Evolutionary conservation across 345 rosid genomes (phyloP).

Genomic region (Tarenaya hassleriana): DNA sequence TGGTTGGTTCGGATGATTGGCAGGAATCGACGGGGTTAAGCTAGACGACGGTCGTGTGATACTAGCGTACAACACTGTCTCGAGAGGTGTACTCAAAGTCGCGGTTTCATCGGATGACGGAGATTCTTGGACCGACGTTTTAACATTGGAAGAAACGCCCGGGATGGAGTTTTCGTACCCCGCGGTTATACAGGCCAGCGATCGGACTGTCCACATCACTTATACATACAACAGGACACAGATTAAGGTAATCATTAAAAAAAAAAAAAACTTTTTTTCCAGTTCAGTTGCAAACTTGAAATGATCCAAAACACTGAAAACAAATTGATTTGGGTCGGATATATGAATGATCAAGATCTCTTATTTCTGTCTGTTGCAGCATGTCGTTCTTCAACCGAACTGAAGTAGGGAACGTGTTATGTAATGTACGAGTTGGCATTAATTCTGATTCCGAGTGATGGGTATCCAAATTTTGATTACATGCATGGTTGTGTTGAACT

Average conservation of each 20-base stretch:
- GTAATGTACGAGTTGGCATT: too few relatives aligned
- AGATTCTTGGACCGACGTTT: slow-evolving; percentile 63
- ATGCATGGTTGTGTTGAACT: too few relatives aligned
- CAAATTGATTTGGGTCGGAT: too few relatives aligned
- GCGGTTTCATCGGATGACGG: slow-evolving; percentile 70
- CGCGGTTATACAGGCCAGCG: slow-evolving; percentile 69
- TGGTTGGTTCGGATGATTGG: too few relatives aligned
- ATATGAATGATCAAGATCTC: neutral
- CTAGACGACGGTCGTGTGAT: slow-evolving; percentile 58
- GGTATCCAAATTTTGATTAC: too few relatives aligned
- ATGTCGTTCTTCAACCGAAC: slow-evolving; percentile 44
- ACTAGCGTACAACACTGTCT: slow-evolving; percentile 75
- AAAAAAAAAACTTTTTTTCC: too few relatives aligned
- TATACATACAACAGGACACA: slow-evolving; percentile 84
- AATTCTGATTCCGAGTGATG: too few relatives aligned
- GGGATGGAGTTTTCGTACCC: slow-evolving; percentile 91
- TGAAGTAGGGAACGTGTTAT: too few relatives aligned
- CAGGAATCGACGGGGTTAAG: slow-evolving; percentile 85
- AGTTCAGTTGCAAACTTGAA: neutral
- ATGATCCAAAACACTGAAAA: too few relatives aligned
- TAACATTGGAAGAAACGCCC: slow-evolving; percentile 53
- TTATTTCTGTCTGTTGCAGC: slow-evolving; percentile 31
- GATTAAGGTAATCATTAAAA: slow-evolving; percentile 53
- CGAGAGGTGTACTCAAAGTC: slow-evolving; percentile 76
- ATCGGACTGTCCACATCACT: slow-evolving; percentile 75